Evolutionary conservation across 768 basidiomycete genomes (phyloP).

Genomic region (Russula emetica): DNA sequence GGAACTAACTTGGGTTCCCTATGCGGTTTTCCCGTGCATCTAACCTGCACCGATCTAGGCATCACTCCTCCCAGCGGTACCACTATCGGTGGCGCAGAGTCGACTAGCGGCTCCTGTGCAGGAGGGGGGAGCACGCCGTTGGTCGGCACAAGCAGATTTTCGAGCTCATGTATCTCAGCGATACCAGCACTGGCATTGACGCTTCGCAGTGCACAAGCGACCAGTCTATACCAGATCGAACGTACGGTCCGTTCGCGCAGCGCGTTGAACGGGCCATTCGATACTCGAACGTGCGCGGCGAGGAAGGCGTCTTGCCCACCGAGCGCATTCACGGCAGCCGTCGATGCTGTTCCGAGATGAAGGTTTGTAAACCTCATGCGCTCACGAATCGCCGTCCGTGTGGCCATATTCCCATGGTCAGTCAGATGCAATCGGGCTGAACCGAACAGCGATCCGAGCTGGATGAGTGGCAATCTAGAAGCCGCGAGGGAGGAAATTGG

Average conservation of each 20-base stretch:
- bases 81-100: slow-evolving; percentile 30
- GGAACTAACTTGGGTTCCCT: slow-evolving; percentile 32
- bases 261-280: slow-evolving; percentile 58
- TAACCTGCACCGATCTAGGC: slow-evolving; percentile 12
- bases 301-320: slow-evolving; percentile 45
- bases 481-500: slow-evolving; percentile 42
- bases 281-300: slow-evolving; percentile 63
- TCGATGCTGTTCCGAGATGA: slow-evolving; percentile 41
- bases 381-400: slow-evolving; percentile 48
- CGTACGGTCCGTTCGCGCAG: slow-evolving; percentile 43
- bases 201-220: slow-evolving; percentile 44
- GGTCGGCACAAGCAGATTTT: slow-evolving; percentile 12
- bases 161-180: slow-evolving; percentile 8
- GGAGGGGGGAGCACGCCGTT: slow-evolving; percentile 30
- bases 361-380: slow-evolving; percentile 56
- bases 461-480: slow-evolving; percentile 49
- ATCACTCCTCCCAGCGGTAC: background rate
- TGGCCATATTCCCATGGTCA: slow-evolving; percentile 36
- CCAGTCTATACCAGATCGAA: slow-evolving; percentile 53
- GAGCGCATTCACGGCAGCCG: slow-evolving; percentile 37
- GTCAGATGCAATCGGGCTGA: slow-evolving; percentile 60
- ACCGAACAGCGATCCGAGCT: slow-evolving; percentile 74
- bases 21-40: slow-evolving; percentile 44
- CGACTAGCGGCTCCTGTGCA: slow-evolving; percentile 17
- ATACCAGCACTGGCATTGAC: slow-evolving; percentile 7